phyloP scores from a whole-genome alignment of 2,329 filamentous ascomycete genomes.

The Neofusicoccum laricinum region DNA sequence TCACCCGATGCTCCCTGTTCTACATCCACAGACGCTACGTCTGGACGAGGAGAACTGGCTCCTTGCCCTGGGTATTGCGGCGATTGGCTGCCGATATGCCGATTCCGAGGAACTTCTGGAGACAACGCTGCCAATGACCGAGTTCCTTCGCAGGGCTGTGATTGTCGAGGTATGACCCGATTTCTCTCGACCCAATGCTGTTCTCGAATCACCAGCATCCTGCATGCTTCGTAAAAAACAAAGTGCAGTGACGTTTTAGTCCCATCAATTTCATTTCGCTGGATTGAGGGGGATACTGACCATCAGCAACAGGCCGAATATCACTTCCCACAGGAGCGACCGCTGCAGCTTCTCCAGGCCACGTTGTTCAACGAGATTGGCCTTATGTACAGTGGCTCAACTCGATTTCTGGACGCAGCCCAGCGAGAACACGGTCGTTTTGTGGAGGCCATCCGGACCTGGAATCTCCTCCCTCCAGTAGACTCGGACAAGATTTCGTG shows the following conservation, averaged over 20 bases:
- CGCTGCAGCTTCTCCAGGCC: background rate
- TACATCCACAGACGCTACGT: background rate
- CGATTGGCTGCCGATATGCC: background rate
- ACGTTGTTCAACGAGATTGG: background rate
- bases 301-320: background rate
- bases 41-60: background rate
- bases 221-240: too few relatives aligned
- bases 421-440: background rate
- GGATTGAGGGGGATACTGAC: too few relatives aligned
- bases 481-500: background rate
- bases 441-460: background rate
- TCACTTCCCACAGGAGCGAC: background rate
- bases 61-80: background rate
- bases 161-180: background rate
- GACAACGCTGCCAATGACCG: background rate
- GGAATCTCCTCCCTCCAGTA: background rate
- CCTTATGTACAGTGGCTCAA: background rate
- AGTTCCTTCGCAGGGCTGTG: slow-evolving; percentile 1
- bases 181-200: too few relatives aligned
- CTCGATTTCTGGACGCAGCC: background rate
- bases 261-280: too few relatives aligned
- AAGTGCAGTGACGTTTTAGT: too few relatives aligned
- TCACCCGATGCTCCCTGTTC: background rate
- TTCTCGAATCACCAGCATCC: too few relatives aligned
- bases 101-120: background rate